These are phyloP conservation scores for Lipomyces chichibuensis DNA, from an alignment of 805 yeast genomes.

Conservation along the genomic window DNA sequence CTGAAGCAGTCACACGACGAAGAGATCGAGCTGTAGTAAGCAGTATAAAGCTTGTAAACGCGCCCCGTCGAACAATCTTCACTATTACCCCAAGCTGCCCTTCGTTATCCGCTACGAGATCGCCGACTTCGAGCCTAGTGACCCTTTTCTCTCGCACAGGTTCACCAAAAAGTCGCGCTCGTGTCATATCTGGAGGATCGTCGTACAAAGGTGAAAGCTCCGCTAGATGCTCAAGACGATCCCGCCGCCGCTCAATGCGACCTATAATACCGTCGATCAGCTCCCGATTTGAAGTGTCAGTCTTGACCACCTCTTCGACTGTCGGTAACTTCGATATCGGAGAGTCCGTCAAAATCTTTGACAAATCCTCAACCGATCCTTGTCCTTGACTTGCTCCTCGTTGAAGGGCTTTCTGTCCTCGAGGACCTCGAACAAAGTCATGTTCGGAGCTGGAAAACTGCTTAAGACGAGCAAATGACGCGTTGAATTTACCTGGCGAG, in stretches of 20 bases:
- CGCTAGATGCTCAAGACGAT: conserved; percentile 14
- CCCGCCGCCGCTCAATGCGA: conserved; percentile 17
- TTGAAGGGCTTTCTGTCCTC: not conserved
- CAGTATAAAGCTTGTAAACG: conserved; percentile 1
- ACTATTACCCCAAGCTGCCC: conserved; percentile 9
- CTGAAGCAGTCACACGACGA: not conserved
- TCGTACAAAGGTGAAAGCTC: conserved; percentile 14
- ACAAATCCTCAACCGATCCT: not conserved
- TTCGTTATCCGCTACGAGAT: conserved; percentile 5
- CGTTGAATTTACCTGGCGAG: not conserved
- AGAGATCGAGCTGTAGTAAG: conserved; percentile 14
- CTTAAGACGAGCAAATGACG: not conserved
- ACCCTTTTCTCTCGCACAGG: not conserved
- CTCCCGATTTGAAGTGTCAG: not conserved
- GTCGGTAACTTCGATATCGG: not conserved
- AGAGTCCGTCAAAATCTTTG: not conserved
- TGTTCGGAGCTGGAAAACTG: conserved; percentile 1
- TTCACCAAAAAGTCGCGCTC: not conserved
- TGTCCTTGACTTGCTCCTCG: not conserved
- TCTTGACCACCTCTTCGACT: conserved; percentile 1
- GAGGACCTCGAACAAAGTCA: not conserved
- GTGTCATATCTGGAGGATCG: not conserved
- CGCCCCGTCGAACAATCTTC: conserved; percentile 1
- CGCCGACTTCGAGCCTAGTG: conserved; percentile 5
- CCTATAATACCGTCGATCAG: conserved; percentile 14